Conservation (phyloP, 2,329 filamentous ascomycete species). For the Cytospora mali region DNA sequence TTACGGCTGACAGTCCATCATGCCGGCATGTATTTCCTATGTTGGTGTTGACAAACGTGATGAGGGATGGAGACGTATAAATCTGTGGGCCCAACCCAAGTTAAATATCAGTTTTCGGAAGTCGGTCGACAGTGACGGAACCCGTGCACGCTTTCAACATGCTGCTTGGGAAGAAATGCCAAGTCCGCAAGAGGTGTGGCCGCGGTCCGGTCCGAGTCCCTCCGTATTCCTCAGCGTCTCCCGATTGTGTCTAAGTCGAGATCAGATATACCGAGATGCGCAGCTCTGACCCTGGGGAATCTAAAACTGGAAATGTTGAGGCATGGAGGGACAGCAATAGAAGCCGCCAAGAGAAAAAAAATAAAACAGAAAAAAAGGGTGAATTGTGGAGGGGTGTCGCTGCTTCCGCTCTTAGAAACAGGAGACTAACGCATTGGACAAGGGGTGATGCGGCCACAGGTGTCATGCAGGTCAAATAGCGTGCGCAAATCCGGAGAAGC, state of each 20-base stretch:
- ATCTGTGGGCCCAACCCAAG: not conserved
- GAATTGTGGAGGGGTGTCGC: not conserved
- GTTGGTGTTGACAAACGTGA: not conserved
- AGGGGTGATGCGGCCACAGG: conserved; percentile 8
- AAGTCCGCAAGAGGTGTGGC: not conserved
- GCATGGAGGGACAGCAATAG: not conserved
- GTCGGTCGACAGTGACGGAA: not conserved
- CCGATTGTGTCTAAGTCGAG: not conserved
- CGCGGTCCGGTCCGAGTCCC: not conserved
- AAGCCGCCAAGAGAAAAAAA: not conserved
- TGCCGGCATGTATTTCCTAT: not conserved
- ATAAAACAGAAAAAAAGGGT: not conserved
- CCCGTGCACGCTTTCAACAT: not conserved
- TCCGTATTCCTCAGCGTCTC: not conserved
- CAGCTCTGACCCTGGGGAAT: not conserved
- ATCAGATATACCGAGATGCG: not conserved
- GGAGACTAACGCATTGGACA: conserved; percentile 4
- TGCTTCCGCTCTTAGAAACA: not conserved
- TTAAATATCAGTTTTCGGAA: not conserved
- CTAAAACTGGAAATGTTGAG: not conserved
- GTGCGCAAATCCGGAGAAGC: conserved; percentile 16
- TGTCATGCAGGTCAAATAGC: conserved; percentile 13
- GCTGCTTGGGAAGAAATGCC: not conserved
- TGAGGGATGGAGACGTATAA: not conserved
- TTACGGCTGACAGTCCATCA: not conserved